Percentiles rank a stretch among this genome's conserved stretches.
These are phyloP conservation scores for Paraleonurus japonicus DNA, from an alignment of 257 asterid genomes.

Conservation along the genomic window DNA sequence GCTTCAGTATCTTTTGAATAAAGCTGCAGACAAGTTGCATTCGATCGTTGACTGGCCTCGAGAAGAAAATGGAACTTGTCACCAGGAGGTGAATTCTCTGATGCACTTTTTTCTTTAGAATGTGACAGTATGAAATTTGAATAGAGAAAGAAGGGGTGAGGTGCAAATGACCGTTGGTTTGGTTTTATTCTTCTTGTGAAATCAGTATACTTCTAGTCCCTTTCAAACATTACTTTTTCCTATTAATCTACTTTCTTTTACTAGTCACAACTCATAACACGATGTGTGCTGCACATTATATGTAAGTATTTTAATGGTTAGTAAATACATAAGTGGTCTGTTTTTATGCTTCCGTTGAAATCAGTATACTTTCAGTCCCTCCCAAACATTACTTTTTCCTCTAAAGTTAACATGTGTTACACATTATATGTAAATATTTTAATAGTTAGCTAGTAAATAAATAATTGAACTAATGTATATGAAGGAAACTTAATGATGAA, in stretches of 20 bases:
- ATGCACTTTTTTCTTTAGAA: constrained; percentile 53
- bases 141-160: not conserved
- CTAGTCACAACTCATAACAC: not conserved
- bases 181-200: constrained; percentile 11
- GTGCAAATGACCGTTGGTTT: constrained; percentile 8
- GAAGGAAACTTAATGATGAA: not conserved
- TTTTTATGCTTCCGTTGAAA: constrained; percentile 13
- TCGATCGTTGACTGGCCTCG: constrained; percentile 92
- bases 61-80: constrained; percentile 71
- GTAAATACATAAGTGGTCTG: not conserved
- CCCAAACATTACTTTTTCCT: not conserved
- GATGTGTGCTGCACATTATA: not conserved
- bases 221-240: not conserved
- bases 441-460: constrained; percentile 4
- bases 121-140: constrained; percentile 25
- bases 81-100: constrained; percentile 83
- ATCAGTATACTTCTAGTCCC: constrained; percentile 6
- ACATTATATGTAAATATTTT: not conserved
- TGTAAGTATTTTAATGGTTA: too few relatives aligned
- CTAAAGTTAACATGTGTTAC: not conserved
- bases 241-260: not conserved
- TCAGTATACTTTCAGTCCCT: constrained; percentile 7
- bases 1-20: constrained; percentile 77
- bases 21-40: constrained; percentile 75
- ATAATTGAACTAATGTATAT: not conserved